Evolutionary conservation across 306 rosid genomes (phyloP).

Genomic region (Lathyrus oleraceus): DNA sequence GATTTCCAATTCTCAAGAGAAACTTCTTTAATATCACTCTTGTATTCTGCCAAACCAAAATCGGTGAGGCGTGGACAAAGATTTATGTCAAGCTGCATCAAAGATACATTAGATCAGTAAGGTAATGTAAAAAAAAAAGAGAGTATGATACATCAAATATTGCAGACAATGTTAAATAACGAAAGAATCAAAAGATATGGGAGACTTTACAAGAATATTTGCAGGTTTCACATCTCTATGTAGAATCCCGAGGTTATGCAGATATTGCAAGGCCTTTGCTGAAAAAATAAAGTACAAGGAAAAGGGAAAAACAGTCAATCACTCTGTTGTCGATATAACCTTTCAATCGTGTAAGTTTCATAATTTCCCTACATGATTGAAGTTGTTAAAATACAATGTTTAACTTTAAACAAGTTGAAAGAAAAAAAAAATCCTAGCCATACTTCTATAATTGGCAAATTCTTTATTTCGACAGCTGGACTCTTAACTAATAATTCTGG

Average conservation of each 20-base stretch:
- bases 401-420: slow-evolving; percentile 3
- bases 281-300: slow-evolving; percentile 48
- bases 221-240: slow-evolving; percentile 98
- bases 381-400: slow-evolving; percentile 4
- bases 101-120: slow-evolving; percentile 30
- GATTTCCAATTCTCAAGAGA: slow-evolving; percentile 83
- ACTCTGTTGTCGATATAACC: slow-evolving; percentile 5
- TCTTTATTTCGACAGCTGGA: not conserved
- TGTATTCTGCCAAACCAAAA: slow-evolving; percentile 91
- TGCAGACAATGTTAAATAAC: slow-evolving; percentile 1
- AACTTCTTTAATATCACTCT: slow-evolving; percentile 59
- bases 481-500: too few species aligned
- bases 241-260: slow-evolving; percentile 85
- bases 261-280: slow-evolving; percentile 88
- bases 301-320: slow-evolving; percentile 29
- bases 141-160: slow-evolving; percentile 14
- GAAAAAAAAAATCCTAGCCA: not conserved
- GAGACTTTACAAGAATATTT: slow-evolving; percentile 79
- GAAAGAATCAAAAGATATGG: slow-evolving; percentile 37
- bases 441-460: slow-evolving; percentile 9
- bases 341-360: slow-evolving; percentile 15
- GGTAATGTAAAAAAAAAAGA: slow-evolving; percentile 16
- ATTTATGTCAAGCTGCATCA: slow-evolving; percentile 73
- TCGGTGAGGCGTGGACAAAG: slow-evolving; percentile 78
- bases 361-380: not conserved